Evolutionary conservation across 352 stramenopile genomes (phyloP).

Genomic region (Pythium coloratum): DNA sequence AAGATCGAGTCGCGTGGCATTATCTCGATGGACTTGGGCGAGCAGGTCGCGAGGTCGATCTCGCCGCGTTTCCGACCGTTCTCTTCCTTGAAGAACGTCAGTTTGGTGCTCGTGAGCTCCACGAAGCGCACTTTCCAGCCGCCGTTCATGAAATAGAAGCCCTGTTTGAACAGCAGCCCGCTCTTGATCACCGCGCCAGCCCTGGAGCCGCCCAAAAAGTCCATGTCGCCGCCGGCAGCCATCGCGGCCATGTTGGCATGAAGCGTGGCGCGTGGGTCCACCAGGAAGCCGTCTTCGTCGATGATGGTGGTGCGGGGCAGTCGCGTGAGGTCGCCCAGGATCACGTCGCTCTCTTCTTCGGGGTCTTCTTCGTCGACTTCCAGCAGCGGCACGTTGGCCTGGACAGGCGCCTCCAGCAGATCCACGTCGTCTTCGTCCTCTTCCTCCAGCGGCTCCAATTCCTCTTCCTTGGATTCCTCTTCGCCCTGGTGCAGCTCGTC

Average conservation of each 20-base stretch:
- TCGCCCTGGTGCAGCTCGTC: constrained; percentile 14
- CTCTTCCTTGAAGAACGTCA: constrained; percentile 76
- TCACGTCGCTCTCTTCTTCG: constrained; percentile 61
- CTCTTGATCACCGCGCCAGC: constrained; percentile 54
- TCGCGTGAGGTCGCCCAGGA: constrained; percentile 53
- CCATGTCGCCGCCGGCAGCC: constrained; percentile 5
- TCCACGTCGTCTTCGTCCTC: constrained; percentile 38
- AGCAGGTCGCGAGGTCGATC: constrained; percentile 70
- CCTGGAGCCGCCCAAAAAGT: constrained; percentile 12
- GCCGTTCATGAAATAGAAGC: constrained; percentile 52
- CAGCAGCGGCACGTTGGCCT: constrained; percentile 22
- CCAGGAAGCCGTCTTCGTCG: constrained; percentile 55
- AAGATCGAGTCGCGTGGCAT: constrained; percentile 83
- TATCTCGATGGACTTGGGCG: constrained; percentile 69
- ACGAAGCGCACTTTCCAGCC: constrained; percentile 83
- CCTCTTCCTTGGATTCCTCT: constrained; percentile 22
- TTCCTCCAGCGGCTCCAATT: constrained; percentile 15
- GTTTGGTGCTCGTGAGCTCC: constrained; percentile 59
- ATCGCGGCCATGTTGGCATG: constrained; percentile 6
- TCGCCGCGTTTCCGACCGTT: constrained; percentile 65
- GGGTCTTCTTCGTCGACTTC: constrained; percentile 39
- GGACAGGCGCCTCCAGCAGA: constrained; percentile 20
- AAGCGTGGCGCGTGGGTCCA: constrained; percentile 16
- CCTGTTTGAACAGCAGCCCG: constrained; percentile 75
- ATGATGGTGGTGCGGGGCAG: constrained; percentile 64